Conservation (phyloP, 768 basidiomycete genomes). For the Calocybe gangraenosa region DNA sequence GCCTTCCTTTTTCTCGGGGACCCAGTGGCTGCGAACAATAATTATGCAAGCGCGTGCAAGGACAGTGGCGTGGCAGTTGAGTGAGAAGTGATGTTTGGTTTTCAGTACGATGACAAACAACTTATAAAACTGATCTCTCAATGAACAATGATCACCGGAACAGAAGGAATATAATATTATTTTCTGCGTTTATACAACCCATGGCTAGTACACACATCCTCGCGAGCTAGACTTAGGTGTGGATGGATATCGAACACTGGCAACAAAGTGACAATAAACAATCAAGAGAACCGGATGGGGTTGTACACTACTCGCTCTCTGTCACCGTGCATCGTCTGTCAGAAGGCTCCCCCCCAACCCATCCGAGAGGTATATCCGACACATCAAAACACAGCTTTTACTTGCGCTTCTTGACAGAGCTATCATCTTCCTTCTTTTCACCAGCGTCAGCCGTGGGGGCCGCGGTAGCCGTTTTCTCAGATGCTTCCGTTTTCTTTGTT, state of each 20-base stretch:
- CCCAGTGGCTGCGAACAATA: slow-evolving; percentile 6
- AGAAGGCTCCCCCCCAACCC: slow-evolving; percentile 15
- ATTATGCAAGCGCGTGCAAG: slow-evolving; percentile 6
- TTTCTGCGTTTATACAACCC: slow-evolving; percentile 11
- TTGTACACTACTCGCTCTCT: slow-evolving; percentile 13
- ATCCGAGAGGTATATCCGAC: too few relatives aligned
- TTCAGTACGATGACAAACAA: slow-evolving; percentile 12
- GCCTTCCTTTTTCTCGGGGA: slow-evolving; percentile 5
- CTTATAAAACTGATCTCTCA: too few relatives aligned
- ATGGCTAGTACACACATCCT: slow-evolving; percentile 16
- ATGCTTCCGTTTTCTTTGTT: slow-evolving; percentile 73
- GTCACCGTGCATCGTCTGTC: slow-evolving; percentile 8
- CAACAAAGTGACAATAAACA: slow-evolving; percentile 13
- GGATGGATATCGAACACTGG: slow-evolving; percentile 10
- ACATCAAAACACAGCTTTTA: slow-evolving; percentile 13
- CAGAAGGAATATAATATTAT: too few relatives aligned
- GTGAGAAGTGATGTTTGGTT: slow-evolving; percentile 11
- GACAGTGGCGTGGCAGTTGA: slow-evolving; percentile 10
- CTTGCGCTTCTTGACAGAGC: slow-evolving; percentile 68
- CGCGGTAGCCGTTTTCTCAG: slow-evolving; percentile 57
- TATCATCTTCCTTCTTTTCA: slow-evolving; percentile 70
- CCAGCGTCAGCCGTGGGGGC: slow-evolving; percentile 71
- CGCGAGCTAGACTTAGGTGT: background rate
- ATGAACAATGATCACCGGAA: slow-evolving; percentile 1
- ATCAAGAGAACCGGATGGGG: slow-evolving; percentile 7